Base-by-base conservation (phyloP, 148 eudicot genomes). In the Camellia lanceoleosa region DNA sequence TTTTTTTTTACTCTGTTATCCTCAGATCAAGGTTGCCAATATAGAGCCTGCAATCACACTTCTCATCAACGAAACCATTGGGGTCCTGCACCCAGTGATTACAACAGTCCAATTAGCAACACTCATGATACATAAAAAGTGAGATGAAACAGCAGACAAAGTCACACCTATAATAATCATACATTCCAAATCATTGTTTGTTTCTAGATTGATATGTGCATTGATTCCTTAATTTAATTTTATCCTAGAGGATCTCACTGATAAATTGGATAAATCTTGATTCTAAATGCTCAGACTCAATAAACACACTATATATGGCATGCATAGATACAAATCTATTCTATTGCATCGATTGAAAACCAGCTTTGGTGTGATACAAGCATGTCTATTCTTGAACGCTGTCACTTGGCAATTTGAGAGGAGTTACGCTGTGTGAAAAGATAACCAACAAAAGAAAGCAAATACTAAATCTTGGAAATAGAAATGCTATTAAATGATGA, bases 11-110 rank as follows among this genome's bases (percentile, higher is more conserved):
- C 97, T 92, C 97, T 46, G 98, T 89, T 83, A 94, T 94, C 81
- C 98, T 83, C 82, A 88, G 89, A 87, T 94, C 98, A 71, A 94
- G 91, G 85, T 94, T 94, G 59, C 98, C 98, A 79, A 94, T 75
- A 67, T 92, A 94, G 20, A 94, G 86, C 81, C 93, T 89, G 86
- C 89, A 82, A 67, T 91, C 98, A 75, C 82, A 80, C 52, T 83
- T 90, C 74, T 91, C 97, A 72, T 88, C 92, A 52, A 13, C 82
- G 30, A 67, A 64, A 60, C 80, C 54, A 80, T 66, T 80, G 7
- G 81, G 76, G 77, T 88, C 90, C 98, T 94, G 88, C 79, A 79
- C 59, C 54, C 56, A 71, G 2, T 61, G 15, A 77, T 41, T 5
- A 65, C 74, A 65, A 67, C 51, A 63, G 44, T 52, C 58, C 19